Percentiles rank a stretch among this genome's conserved stretches.
phyloP scores from a whole-genome alignment of 148 eudicot species.

The Limonium bicolor region DNA sequence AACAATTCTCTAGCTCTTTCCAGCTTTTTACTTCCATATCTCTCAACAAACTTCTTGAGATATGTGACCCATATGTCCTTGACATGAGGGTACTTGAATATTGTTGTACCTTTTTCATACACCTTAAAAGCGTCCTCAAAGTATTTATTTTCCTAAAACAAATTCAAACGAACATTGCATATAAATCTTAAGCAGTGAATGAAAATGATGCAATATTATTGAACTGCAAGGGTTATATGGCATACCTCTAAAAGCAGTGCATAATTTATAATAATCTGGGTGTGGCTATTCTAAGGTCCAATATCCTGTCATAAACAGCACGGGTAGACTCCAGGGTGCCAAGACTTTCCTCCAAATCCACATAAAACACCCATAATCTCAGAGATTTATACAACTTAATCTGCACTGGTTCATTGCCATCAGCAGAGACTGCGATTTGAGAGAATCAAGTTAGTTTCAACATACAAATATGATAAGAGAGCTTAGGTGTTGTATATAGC shows the following conservation, averaged over 20 bases:
- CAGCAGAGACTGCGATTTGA: constrained; percentile 67
- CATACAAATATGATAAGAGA: no score
- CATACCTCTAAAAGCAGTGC: constrained; percentile 81
- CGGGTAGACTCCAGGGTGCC: constrained; percentile 82
- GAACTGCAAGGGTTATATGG: neutral
- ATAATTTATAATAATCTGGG: constrained; percentile 92
- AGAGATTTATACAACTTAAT: constrained; percentile 78
- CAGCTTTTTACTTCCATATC: constrained; percentile 71
- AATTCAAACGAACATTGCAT: constrained; percentile 4
- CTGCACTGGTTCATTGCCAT: constrained; percentile 89
- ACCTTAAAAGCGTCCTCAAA: constrained; percentile 97
- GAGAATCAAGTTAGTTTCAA: constrained; percentile 9
- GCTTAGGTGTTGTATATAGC: no score
- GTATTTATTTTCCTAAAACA: constrained; percentile 64
- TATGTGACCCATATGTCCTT: constrained; percentile 94
- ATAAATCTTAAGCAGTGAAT: no score
- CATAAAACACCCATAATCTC: constrained; percentile 77
- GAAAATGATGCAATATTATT: no score
- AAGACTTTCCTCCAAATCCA: constrained; percentile 92
- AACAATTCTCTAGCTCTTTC: constrained; percentile 86
- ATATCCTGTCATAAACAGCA: constrained; percentile 79
- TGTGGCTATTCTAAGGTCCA: constrained; percentile 89
- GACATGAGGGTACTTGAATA: constrained; percentile 90
- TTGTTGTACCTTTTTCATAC: constrained; percentile 93
- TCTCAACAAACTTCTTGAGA: constrained; percentile 79